These are phyloP conservation scores for Venturia oleaginea DNA, from an alignment of 2,329 filamentous ascomycete genomes.

Conservation along the genomic window DNA sequence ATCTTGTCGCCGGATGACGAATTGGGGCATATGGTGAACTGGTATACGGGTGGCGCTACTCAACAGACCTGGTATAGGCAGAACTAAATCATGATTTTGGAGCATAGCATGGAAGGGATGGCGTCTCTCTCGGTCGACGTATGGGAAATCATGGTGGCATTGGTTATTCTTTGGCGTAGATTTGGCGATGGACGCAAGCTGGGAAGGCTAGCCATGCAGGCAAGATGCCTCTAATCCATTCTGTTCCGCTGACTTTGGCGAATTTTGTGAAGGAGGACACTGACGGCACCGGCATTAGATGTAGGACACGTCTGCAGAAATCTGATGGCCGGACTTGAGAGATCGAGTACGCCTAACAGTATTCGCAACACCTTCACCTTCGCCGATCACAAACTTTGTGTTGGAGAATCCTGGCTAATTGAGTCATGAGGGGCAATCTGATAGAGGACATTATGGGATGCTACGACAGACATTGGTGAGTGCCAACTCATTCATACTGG, in stretches of 20 bases:
- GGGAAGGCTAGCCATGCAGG: neutral
- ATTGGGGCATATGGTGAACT: neutral
- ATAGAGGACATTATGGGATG: no score
- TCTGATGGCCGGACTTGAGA: no score
- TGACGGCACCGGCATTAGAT: neutral
- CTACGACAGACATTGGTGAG: no score
- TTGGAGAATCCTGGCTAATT: no score
- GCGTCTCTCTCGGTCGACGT: neutral
- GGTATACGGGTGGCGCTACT: neutral
- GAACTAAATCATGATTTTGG: neutral
- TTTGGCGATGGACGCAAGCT: neutral
- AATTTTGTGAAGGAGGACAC: no score
- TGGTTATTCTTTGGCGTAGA: neutral
- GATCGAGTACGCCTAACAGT: no score
- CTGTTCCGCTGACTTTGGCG: neutral
- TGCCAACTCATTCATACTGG: no score
- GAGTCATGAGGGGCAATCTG: no score
- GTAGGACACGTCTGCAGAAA: neutral
- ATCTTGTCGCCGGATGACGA: constrained; percentile 1
- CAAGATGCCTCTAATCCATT: neutral
- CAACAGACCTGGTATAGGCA: neutral
- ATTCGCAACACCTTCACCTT: no score
- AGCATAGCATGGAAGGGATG: neutral
- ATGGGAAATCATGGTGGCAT: neutral
- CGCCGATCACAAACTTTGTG: no score